Evolutionary conservation across 140 eudicot species (phyloP).

Genomic region (Bidens hawaiensis): DNA sequence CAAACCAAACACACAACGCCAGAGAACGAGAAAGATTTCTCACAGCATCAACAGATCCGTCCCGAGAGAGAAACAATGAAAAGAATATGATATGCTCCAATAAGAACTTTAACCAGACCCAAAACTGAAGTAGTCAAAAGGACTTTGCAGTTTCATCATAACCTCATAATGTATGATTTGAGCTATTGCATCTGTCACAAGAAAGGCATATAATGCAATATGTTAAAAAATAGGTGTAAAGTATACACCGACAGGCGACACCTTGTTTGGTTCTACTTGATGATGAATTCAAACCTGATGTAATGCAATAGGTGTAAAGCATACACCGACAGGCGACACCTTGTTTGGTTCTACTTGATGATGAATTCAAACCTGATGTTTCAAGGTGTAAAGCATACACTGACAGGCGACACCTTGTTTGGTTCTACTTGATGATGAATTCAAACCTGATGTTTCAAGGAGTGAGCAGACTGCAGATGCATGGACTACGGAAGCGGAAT

Average conservation of each 20-base stretch:
- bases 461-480: conserved; percentile 50
- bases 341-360: background rate
- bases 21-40: background rate
- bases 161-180: background rate
- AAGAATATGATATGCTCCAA: conserved; percentile 2
- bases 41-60: background rate
- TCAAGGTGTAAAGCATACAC: conserved; percentile 25
- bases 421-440: background rate
- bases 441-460: conserved; percentile 26
- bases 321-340: background rate
- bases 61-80: conserved; percentile 4
- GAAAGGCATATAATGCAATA: background rate
- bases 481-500: conserved; percentile 39
- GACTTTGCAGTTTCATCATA: conserved; percentile 1
- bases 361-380: conserved; percentile 22
- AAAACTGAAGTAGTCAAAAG: conserved; percentile 7
- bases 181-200: conserved; percentile 2
- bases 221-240: too few species aligned
- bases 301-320: background rate
- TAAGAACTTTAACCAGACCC: conserved; percentile 22
- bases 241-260: too few species aligned
- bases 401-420: background rate
- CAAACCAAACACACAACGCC: conserved; percentile 13
- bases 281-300: conserved; percentile 15
- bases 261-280: background rate